Conservation (phyloP, 1,139 yeast genomes). For the Eremothecium sinecaudum region DNA sequence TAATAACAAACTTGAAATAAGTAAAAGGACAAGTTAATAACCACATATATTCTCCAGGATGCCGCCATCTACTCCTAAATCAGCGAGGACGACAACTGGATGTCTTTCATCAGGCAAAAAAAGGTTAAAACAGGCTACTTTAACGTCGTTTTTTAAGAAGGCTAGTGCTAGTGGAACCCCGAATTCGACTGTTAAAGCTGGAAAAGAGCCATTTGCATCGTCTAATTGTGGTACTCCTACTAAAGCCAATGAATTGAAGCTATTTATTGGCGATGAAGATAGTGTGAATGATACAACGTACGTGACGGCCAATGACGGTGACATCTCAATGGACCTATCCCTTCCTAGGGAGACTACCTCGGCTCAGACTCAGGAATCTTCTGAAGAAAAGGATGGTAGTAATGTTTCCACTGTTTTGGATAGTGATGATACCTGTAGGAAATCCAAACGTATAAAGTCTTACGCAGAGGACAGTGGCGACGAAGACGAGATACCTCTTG, state of each 20-base stretch:
- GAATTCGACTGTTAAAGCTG: neutral
- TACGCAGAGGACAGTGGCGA: slow-evolving; percentile 19
- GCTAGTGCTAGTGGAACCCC: slow-evolving; percentile 8
- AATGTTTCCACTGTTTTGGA: slow-evolving; percentile 2
- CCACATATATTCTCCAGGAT: slow-evolving; percentile 7
- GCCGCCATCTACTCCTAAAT: slow-evolving; percentile 21
- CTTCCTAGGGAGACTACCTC: slow-evolving; percentile 1
- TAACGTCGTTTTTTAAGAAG: slow-evolving; percentile 46
- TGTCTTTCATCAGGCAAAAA: slow-evolving; percentile 23
- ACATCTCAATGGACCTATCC: neutral
- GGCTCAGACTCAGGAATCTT: slow-evolving; percentile 3
- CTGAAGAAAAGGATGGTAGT: neutral
- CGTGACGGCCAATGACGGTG: slow-evolving; percentile 15
- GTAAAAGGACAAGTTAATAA: too few relatives aligned
- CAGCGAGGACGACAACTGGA: slow-evolving; percentile 12
- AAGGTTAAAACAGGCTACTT: slow-evolving; percentile 45
- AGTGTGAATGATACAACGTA: slow-evolving; percentile 16
- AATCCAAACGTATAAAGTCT: slow-evolving; percentile 29
- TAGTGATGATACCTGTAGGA: neutral
- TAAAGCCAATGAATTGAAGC: neutral
- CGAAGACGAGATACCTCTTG: slow-evolving; percentile 8
- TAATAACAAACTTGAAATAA: too few relatives aligned
- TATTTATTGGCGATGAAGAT: slow-evolving; percentile 24
- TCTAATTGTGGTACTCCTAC: neutral
- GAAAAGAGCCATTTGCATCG: neutral